These are phyloP conservation scores for Candida xiaguanensis DNA, from an alignment of 805 yeast genomes.

Conservation along the genomic window DNA sequence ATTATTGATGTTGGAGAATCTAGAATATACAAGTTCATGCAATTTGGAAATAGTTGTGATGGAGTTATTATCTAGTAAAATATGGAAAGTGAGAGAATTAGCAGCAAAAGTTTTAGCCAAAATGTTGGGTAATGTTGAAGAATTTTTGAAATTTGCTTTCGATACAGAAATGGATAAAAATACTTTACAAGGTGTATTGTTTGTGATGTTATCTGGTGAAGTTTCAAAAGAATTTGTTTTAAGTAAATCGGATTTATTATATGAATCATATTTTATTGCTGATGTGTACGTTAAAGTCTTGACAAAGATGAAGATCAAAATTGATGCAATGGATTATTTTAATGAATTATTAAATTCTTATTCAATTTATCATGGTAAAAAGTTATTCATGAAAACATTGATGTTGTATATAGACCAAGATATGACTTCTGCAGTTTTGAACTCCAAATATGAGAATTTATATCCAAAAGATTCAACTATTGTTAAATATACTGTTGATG, in stretches of 20 bases:
- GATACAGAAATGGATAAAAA: slow-evolving; percentile 3
- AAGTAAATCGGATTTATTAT: not conserved
- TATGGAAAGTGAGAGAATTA: slow-evolving; percentile 88
- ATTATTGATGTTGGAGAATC: slow-evolving; percentile 63
- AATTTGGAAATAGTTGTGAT: not conserved
- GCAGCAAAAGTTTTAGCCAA: slow-evolving; percentile 69
- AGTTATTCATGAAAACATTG: slow-evolving; percentile 38
- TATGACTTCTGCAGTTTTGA: not conserved
- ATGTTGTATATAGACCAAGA: slow-evolving; percentile 21
- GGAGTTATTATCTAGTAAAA: slow-evolving; percentile 43
- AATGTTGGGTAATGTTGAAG: slow-evolving; percentile 1
- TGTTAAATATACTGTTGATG: not conserved
- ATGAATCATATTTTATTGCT: slow-evolving; percentile 5
- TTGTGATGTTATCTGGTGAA: slow-evolving; percentile 3
- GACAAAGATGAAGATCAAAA: not conserved
- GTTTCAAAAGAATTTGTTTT: not conserved
- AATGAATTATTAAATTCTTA: not conserved
- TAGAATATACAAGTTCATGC: slow-evolving; percentile 45
- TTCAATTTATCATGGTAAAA: slow-evolving; percentile 47
- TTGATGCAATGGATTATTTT: not conserved
- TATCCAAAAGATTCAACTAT: not conserved
- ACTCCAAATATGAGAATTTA: slow-evolving; percentile 3
- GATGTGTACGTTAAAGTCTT: slow-evolving; percentile 8
- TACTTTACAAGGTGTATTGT: slow-evolving; percentile 8
- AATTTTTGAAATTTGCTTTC: slow-evolving; percentile 16